These are phyloP conservation scores for Chaetomiaceae sp. DNA, from an alignment of 2,329 filamentous ascomycete genomes.

Conservation along the genomic window DNA sequence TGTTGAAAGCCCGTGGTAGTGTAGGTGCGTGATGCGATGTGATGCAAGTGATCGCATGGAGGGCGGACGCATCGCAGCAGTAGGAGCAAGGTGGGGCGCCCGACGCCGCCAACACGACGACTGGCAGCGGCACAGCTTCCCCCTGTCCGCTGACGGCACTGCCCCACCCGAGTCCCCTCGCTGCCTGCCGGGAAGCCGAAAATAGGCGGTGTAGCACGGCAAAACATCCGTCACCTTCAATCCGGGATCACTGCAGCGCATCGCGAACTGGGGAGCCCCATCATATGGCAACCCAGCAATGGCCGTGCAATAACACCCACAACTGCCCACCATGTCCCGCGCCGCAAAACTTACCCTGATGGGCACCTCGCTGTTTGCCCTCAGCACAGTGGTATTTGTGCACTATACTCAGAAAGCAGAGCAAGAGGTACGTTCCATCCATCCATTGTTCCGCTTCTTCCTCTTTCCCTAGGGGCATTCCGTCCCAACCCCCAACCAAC, in stretches of 20 bases:
- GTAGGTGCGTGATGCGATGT: neutral
- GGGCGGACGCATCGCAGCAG: slow-evolving; percentile 10
- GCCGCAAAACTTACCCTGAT: slow-evolving; percentile 82
- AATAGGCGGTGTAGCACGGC: slow-evolving; percentile 4
- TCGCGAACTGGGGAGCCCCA: neutral
- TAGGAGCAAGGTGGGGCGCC: slow-evolving; percentile 14
- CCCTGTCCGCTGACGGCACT: slow-evolving; percentile 9
- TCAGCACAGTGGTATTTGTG: slow-evolving; percentile 75
- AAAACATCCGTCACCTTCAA: neutral
- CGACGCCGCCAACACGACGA: slow-evolving; percentile 4
- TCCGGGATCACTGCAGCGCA: neutral
- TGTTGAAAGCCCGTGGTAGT: neutral
- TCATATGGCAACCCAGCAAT: neutral
- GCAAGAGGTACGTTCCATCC: slow-evolving; percentile 59
- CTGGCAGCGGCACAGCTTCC: slow-evolving; percentile 12
- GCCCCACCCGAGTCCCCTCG: neutral
- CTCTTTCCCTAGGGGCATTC: too few species aligned
- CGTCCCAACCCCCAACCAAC: too few species aligned
- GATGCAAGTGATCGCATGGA: slow-evolving; percentile 4
- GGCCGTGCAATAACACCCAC: neutral
- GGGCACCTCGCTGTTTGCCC: slow-evolving; percentile 70
- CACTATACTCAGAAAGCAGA: slow-evolving; percentile 86
- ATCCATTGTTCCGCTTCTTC: too few species aligned
- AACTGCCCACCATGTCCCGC: slow-evolving; percentile 66
- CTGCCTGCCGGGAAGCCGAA: slow-evolving; percentile 9